Base-by-base conservation (phyloP, 2,329 filamentous ascomycete genomes). In the Dactylellina drechsleri region DNA sequence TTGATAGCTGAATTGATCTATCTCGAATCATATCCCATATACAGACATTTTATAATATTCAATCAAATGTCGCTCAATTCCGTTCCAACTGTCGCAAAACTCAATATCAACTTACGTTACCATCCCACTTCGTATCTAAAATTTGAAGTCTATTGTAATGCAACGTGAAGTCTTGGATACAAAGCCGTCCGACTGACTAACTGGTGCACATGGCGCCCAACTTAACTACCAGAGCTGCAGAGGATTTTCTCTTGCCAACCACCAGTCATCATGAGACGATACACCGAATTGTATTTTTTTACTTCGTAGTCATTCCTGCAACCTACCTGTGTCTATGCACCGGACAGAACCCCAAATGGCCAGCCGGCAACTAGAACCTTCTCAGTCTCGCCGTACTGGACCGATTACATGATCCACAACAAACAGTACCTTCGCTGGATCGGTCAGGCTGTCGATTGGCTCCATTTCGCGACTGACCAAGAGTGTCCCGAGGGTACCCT, bases 331-430 rank as follows among this genome's bases (percentile, higher is more conserved):
- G n/a, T 58, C 10, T 58, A 58, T 26, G 54, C 54, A 8, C 28
- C 54, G 28, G 13, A 23, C 18, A 15, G 26, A 36, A 15, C 1
- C 13, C 52, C 10, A n/a, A 15, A 13, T 40, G 28, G 10, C 13
- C n/a, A 58, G 8, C 43, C 58, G 6, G 18, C 36, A 15, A 18
- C 5, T 36, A 52, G 10, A 31, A 36, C 20, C 8, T 31, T 61
- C 18, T 2, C 58, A 15, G 16, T 61, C 6, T 31, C 41, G 26
- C 58, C 58, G 5, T 61, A 61, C 23, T 61, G 58, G 58, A 18
- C n/a, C 4, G 58, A 61, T 15, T 61, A 61, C 31, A 36, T 61
- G 5, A 31, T 18, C 15, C 18, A 47, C 4, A 52, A 61, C 16
- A n/a, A 13, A 16, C 49, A 50, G 4, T 12, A 47, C 15, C 41